Evolutionary conservation across 441 rosid species (phyloP), one percentile per base, ranked within the genome.

Genomic region (Aleurites moluccanus): DNA sequence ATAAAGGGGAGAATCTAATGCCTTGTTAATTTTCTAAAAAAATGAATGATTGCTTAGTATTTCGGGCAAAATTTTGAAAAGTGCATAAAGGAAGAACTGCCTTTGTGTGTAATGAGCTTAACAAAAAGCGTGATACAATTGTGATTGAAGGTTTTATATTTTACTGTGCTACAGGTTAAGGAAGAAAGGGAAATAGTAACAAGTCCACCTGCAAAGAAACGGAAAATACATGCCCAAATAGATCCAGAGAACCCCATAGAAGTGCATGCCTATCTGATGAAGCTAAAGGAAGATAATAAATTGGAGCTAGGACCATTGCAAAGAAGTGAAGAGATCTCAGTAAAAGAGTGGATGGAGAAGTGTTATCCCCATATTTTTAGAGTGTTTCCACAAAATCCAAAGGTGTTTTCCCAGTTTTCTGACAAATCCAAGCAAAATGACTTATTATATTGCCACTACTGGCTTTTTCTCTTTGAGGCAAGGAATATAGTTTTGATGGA

Each of bases 301-400:
- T 73, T 80, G 83, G 83, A 80, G 10, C 64, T 70, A 16, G 80
- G 69, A 64, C 78, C 83, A 61, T 38, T 64, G 50, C 75, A 61
- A 57, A 59, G 72, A 64, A 76, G 63, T 50, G 80, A 72, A n/a
- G 64, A 76, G 63, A 64, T 80, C 64, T 65, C 83, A 45, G 77
- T 77, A 38, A 73, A 80, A 59, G 83, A 80, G 66, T 80, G 77
- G 83, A 80, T 77, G 83, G 80, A 80, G 61, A 64, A 69, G 38
- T 69, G 69, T 60, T 80, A 73, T 64, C 78, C 80, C 49, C 74
- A 77, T 44, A 77, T 80, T 21, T 80, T 80, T 25, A 20, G 69
- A 64, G 83, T 77, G 33, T 80, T 80, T 44, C 80, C 83, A 2
- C 83, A 80, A 69, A 67, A 77, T 72, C 80, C 83, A 0, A 76